A percentile compares a stretch with the other conserved stretches of the same genome.
These are phyloP conservation scores for Rubroshorea leprosula DNA, from an alignment of 345 rosid genomes.

Conservation along the genomic window DNA sequence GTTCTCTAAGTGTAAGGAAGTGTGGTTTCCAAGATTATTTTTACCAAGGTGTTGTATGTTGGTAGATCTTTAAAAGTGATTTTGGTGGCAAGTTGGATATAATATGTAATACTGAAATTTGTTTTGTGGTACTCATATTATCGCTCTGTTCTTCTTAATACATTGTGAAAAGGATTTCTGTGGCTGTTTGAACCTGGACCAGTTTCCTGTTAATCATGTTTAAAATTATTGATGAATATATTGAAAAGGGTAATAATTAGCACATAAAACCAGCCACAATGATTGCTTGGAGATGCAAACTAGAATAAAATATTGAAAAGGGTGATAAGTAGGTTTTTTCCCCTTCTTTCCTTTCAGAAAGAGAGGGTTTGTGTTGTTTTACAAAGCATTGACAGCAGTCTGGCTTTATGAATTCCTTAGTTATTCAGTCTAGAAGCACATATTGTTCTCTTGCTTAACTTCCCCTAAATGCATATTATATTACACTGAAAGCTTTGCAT, in stretches of 20 bases:
- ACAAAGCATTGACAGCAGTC: not conserved
- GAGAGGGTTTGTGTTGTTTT: not conserved
- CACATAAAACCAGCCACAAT: not conserved
- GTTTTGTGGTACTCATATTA: not conserved
- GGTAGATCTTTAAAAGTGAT: not conserved
- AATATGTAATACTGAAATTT: not conserved
- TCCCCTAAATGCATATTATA: not conserved
- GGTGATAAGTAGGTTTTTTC: too few relatives aligned
- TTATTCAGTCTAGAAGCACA: not conserved
- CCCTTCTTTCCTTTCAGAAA: not conserved
- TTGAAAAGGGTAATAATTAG: too few relatives aligned
- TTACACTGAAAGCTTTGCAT: constrained; percentile 3
- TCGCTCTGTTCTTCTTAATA: not conserved
- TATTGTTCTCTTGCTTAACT: not conserved
- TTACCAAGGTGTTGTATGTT: too few relatives aligned
- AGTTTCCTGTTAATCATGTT: too few relatives aligned
- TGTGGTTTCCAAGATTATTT: too few relatives aligned
- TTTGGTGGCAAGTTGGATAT: not conserved
- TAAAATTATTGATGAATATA: too few relatives aligned
- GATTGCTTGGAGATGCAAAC: not conserved
- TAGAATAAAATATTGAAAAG: too few relatives aligned
- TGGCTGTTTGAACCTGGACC: too few relatives aligned
- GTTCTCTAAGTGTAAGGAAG: not conserved
- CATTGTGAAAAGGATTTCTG: not conserved
- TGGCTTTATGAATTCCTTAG: not conserved